phyloP scores from a whole-genome alignment of 305 asterid genomes.

The Rubia occidens region DNA sequence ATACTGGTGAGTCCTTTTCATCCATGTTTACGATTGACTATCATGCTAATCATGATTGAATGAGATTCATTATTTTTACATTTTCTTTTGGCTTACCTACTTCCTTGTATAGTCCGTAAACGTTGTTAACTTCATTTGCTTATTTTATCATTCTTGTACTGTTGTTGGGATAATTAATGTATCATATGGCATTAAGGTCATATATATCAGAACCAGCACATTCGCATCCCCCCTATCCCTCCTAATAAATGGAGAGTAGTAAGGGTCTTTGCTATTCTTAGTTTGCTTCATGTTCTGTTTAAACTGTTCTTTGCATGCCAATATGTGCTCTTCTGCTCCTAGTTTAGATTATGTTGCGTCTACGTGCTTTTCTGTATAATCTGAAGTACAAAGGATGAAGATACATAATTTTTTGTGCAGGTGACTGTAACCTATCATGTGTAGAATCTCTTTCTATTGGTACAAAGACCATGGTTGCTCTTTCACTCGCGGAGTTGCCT shows the following conservation, averaged over 20 bases:
- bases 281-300: background rate
- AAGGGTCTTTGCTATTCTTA: background rate
- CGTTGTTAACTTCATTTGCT: background rate
- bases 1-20: conserved; percentile 43
- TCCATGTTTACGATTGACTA: conserved; percentile 7
- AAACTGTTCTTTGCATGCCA: background rate
- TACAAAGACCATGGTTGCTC: conserved; percentile 76
- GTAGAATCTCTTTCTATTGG: conserved; percentile 53
- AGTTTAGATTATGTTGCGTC: background rate
- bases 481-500: conserved; percentile 71
- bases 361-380: background rate
- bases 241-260: background rate
- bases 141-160: background rate
- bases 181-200: background rate
- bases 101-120: background rate
- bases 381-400: background rate
- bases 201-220: background rate
- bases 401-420: conserved; percentile 26
- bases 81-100: background rate
- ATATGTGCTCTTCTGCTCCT: background rate
- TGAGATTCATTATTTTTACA: background rate
- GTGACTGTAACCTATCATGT: conserved; percentile 63
- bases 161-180: background rate
- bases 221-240: background rate
- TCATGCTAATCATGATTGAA: background rate